These are phyloP conservation scores for Monilinia fructicola DNA, from an alignment of 2,329 filamentous ascomycete genomes.

Conservation along the genomic window DNA sequence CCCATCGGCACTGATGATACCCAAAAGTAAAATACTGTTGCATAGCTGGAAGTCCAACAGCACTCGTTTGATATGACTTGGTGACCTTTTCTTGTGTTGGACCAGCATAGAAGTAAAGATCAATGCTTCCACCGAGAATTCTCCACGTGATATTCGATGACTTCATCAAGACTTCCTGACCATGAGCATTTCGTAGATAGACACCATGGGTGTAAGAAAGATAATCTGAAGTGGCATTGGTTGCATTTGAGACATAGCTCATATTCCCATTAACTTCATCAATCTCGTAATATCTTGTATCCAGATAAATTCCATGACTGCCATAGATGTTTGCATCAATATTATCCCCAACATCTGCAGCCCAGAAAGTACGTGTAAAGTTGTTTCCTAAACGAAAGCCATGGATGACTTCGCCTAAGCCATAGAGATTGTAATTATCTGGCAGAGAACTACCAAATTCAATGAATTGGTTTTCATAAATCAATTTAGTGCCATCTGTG, in stretches of 20 bases:
- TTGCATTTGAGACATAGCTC: conserved; percentile 55
- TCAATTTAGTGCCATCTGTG: conserved; percentile 61
- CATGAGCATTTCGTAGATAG: conserved; percentile 74
- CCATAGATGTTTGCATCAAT: conserved; percentile 64
- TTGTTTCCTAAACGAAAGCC: conserved; percentile 71
- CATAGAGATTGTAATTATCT: conserved; percentile 72
- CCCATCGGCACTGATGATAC: conserved; percentile 82
- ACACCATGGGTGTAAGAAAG: conserved; percentile 72
- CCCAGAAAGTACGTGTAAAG: conserved; percentile 66
- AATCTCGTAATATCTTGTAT: conserved; percentile 71
- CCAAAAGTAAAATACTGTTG: conserved; percentile 81
- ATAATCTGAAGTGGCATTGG: conserved; percentile 55
- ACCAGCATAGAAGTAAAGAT: conserved; percentile 77
- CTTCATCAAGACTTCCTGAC: conserved; percentile 68
- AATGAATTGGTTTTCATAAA: conserved; percentile 77
- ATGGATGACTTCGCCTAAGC: conserved; percentile 72
- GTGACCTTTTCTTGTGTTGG: conserved; percentile 67
- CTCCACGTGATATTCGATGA: conserved; percentile 69
- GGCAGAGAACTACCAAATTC: conserved; percentile 68
- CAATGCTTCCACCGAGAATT: conserved; percentile 71
- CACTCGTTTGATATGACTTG: conserved; percentile 66
- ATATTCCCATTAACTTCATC: conserved; percentile 48
- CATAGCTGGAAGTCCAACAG: conserved; percentile 71
- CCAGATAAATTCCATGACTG: conserved; percentile 74
- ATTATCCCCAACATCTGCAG: conserved; percentile 65